Base-by-base conservation (phyloP, 2,329 filamentous ascomycete genomes). In the Thielaviopsis populi region DNA sequence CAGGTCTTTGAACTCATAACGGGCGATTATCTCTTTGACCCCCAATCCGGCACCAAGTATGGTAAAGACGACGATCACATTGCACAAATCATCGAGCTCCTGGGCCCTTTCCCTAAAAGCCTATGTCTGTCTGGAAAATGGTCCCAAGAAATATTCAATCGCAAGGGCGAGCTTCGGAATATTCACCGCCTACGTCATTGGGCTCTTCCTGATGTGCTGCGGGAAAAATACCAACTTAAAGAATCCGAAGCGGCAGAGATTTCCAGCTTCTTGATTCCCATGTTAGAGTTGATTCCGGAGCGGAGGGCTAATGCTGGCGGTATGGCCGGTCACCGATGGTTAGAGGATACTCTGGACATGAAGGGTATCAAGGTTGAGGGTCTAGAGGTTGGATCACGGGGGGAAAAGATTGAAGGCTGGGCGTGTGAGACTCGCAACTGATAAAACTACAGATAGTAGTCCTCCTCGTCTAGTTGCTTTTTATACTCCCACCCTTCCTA, bases 11-110 rank as follows among this genome's bases (percentile, higher is more conserved):
- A 99, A 74, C 79, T 99, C 54, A 97, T 99, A 69, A 99, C 94
- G 1, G 94, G 94, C 68, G 94, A 99, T 75, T 99, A 99, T 72
- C 84, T 99, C 53, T 99, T 99, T 74, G 94, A 99, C 71, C 94
- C 94, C 0, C 94, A 99, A 75, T 96, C 92, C 0, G 94, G 94
- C 67, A 97, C 92, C 50, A 97, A 97, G 76, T 99, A 99, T 74
- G 94, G 94, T 72, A 99, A 99, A 77, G 94, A 99, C 72, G 94
- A 99, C 76, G 94, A 99, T 72, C 94, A 99, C 76, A 96, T 99
- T 69, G 94, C 94, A 10, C 94, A 99, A 73, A 97, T 99, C 70
- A 97, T 99, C 73, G 94, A 99, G 75, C 81, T 99, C 4, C 84
- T 99, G 19, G 94, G 94, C 8, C 86, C 88, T 0, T 97, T 97